Percentiles rank a stretch among this genome's conserved stretches.
Conservation (phyloP, 176 grass and related monocot species). For the Zizania latifolia region DNA sequence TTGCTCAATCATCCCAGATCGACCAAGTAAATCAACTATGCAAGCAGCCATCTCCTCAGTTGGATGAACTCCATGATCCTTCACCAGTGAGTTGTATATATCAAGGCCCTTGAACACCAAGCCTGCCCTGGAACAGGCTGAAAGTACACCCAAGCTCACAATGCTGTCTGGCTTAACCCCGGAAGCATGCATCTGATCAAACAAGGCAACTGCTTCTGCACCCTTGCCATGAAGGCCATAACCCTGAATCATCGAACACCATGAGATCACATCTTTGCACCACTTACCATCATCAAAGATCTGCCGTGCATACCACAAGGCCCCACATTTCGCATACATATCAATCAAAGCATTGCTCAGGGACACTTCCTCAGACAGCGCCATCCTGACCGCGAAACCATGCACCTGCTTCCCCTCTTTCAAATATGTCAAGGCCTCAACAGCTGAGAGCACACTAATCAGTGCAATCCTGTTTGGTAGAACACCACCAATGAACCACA, state of each 20-base stretch:
- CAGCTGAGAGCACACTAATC: slow-evolving; percentile 48
- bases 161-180: slow-evolving; percentile 54
- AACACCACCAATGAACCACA: slow-evolving; percentile 28
- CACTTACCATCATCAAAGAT: slow-evolving; percentile 53
- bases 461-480: slow-evolving; percentile 42
- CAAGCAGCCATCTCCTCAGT: slow-evolving; percentile 64
- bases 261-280: slow-evolving; percentile 64
- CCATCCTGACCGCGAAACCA: slow-evolving; percentile 30
- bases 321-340: slow-evolving; percentile 54
- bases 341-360: slow-evolving; percentile 67
- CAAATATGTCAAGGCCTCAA: slow-evolving; percentile 29
- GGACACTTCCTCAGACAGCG: slow-evolving; percentile 16
- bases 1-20: slow-evolving; percentile 39
- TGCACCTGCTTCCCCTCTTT: slow-evolving; percentile 48
- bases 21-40: slow-evolving; percentile 53
- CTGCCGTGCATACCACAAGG: slow-evolving; percentile 41
- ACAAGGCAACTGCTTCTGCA: slow-evolving; percentile 46
- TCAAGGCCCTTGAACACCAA: slow-evolving; percentile 49
- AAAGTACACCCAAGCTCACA: slow-evolving; percentile 49
- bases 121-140: slow-evolving; percentile 44
- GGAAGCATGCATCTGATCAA: slow-evolving; percentile 45
- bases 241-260: slow-evolving; percentile 52
- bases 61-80: slow-evolving; percentile 47
- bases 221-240: slow-evolving; percentile 61
- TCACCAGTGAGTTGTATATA: slow-evolving; percentile 47